Evolutionary conservation across 768 basidiomycete genomes (phyloP), one percentile per base, ranked within the genome.

Genomic region (Suillus paluster): DNA sequence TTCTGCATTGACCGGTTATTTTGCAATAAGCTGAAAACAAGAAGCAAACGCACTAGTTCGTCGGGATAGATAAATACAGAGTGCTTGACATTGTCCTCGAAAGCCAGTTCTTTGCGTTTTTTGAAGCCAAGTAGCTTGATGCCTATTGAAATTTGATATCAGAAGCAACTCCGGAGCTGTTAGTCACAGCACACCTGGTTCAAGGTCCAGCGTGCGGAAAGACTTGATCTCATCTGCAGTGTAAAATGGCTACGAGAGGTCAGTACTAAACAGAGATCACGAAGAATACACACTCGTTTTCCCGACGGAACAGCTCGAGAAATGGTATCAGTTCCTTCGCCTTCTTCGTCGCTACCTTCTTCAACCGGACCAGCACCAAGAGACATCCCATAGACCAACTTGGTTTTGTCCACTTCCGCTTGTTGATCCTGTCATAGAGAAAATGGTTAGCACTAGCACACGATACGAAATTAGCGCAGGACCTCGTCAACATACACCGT

Each of bases 41-140:
- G 36, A 23, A 25, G 44, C 34, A 36, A 5, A 73, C 83, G 59
- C 64, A 94, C 97, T 77, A 85, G 78, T 73, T 99, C 97, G 68
- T 96, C 89, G 0, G 97, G 97, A 72, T 94, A 93, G 59, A 99
- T 85, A 73, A 99, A 99, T 50, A 86, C 75, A 0, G 95, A 89
- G 75, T 98, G 95, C 70, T 94, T 97, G 70, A 97, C 75, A 66
- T 96, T 97, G 71, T 98, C 94, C 71, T 95, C 91, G 66, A 96
- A 91, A 2, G 77, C 76, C 1, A 99, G 81, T 65, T 90, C 83
- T 6, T 74, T 75, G 14, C 82, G 83, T 58, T 89, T 81, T 71
- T 95, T 95, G 80, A 98, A 99, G 5, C 97, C 97, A 30, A 99
- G 86, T 5, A 99, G 86, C 73, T 90, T 95, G 71, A 99, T 85